These are phyloP conservation scores for Noccaea caerulescens DNA, from an alignment of 345 rosid genomes.

Conservation along the genomic window DNA sequence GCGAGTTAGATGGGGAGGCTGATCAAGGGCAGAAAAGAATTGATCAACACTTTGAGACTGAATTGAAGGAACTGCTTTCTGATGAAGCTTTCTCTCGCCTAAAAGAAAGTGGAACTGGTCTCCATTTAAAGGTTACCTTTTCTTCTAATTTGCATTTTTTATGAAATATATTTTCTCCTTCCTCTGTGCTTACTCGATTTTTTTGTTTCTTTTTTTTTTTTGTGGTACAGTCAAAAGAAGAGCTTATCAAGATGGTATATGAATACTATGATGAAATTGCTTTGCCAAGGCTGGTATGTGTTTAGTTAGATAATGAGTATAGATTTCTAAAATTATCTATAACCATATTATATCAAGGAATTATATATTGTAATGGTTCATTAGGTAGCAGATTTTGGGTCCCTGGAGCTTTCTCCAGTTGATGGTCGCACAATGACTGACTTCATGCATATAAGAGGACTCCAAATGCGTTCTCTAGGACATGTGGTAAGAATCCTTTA, in stretches of 20 bases:
- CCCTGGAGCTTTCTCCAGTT: conserved; percentile 97
- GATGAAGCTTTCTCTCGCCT: conserved; percentile 78
- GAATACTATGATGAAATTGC: conserved; percentile 85
- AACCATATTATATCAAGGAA: conserved; percentile 22
- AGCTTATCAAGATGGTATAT: conserved; percentile 82
- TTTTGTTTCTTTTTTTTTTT: conserved; percentile 4
- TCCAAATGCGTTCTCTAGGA: conserved; percentile 88
- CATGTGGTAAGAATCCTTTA: conserved; percentile 61
- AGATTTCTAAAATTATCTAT: conserved; percentile 34
- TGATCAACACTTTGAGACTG: conserved; percentile 58
- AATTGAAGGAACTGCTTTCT: conserved; percentile 71
- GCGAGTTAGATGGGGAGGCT: conserved; percentile 27
- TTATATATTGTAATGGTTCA: conserved; percentile 23
- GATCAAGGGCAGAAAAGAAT: conserved; percentile 28
- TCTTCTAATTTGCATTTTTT: conserved; percentile 19
- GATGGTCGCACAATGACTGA: conserved; percentile 97
- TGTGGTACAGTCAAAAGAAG: conserved; percentile 64
- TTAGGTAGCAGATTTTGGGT: conserved; percentile 94
- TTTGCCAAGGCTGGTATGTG: conserved; percentile 89
- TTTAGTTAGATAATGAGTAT: conserved; percentile 18
- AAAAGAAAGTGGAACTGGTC: conserved; percentile 84
- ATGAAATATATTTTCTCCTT: conserved; percentile 9
- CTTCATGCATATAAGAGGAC: conserved; percentile 95
- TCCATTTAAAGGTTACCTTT: conserved; percentile 79
- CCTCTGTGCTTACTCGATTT: conserved; percentile 13